phyloP scores from a whole-genome alignment of 345 rosid genomes.

The Mallotus nudiflorus region DNA sequence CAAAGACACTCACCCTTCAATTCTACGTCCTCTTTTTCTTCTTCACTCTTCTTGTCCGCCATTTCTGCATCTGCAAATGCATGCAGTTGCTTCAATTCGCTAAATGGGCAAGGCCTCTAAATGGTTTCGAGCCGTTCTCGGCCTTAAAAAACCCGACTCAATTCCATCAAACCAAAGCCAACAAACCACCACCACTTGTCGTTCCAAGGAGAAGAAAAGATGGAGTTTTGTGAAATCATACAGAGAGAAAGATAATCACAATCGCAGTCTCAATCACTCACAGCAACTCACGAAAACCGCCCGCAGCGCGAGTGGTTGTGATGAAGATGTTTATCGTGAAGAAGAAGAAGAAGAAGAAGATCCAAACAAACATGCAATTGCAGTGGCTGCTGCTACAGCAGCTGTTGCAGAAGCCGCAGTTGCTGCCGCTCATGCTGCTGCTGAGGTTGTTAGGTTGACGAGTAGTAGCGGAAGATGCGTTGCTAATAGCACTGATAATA shows the following conservation, averaged over 20 bases:
- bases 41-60: constrained; percentile 12
- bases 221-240: constrained; percentile 87
- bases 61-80: constrained; percentile 11
- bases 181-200: neutral
- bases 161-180: constrained; percentile 14
- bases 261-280: neutral
- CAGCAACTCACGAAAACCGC: neutral
- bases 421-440: constrained; percentile 76
- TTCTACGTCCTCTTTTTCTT: neutral
- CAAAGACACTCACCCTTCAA: neutral
- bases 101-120: constrained; percentile 79
- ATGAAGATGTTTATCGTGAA: too few relatives aligned
- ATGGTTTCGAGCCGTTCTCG: constrained; percentile 75
- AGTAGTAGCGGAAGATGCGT: constrained; percentile 71
- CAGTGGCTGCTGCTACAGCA: constrained; percentile 81
- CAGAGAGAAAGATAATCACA: constrained; percentile 40
- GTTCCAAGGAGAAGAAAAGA: constrained; percentile 56
- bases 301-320: too few relatives aligned
- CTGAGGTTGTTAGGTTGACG: constrained; percentile 67
- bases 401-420: constrained; percentile 81
- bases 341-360: constrained; percentile 22
- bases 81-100: constrained; percentile 5
- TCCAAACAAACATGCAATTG: constrained; percentile 60
- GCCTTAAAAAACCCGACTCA: constrained; percentile 59
- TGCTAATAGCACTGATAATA: constrained; percentile 11